phyloP scores from a whole-genome alignment of 768 basidiomycete species.

The Kwoniella shandongensis region DNA sequence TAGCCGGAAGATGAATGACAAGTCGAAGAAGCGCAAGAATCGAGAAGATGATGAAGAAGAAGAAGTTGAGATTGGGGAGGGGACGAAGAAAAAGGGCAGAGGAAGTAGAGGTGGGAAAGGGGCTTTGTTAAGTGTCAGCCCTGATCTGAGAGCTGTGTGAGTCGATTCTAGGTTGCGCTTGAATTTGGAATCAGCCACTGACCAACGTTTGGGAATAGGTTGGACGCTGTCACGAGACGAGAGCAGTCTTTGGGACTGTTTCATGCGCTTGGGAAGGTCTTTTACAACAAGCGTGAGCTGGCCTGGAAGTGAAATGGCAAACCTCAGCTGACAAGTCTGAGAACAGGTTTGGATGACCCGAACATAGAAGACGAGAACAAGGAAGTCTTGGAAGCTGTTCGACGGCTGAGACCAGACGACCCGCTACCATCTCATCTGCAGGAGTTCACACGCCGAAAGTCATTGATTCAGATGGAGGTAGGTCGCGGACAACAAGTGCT shows the following conservation, averaged over 20 bases:
- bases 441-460: constrained; percentile 65
- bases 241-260: constrained; percentile 87
- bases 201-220: constrained; percentile 36
- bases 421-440: constrained; percentile 63
- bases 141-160: constrained; percentile 48
- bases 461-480: constrained; percentile 76
- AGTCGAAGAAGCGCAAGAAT: constrained; percentile 34
- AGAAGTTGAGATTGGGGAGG: constrained; percentile 23
- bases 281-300: constrained; percentile 87
- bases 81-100: constrained; percentile 22
- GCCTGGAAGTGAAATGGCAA: not conserved
- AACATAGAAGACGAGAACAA: constrained; percentile 67
- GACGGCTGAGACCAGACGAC: constrained; percentile 58
- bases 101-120: constrained; percentile 51
- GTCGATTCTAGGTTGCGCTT: constrained; percentile 13
- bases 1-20: constrained; percentile 45
- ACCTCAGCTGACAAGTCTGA: not conserved
- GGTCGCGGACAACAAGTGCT: constrained; percentile 58
- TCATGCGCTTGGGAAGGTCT: constrained; percentile 85
- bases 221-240: constrained; percentile 74
- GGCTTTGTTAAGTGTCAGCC: constrained; percentile 44
- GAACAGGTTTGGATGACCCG: constrained; percentile 46
- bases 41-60: constrained; percentile 22
- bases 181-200: not conserved
- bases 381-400: constrained; percentile 63